Evolutionary conservation across 768 basidiomycete species (phyloP).

Genomic region (Albatrellus ellisii): DNA sequence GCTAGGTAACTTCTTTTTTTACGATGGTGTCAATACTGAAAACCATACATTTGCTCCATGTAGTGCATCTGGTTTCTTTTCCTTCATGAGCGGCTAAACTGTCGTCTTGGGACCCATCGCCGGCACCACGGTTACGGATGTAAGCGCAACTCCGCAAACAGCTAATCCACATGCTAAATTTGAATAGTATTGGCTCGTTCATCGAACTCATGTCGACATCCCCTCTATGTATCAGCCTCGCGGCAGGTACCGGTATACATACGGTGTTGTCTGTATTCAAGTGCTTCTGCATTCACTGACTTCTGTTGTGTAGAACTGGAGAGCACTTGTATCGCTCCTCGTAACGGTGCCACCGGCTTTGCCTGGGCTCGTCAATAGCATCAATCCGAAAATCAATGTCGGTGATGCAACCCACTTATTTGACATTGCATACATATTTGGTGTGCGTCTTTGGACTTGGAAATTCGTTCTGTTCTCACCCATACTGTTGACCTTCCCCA

Average conservation of each 20-base stretch:
- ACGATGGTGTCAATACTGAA: conserved; percentile 5
- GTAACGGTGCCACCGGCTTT: conserved; percentile 57
- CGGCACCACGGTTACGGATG: conserved; percentile 51
- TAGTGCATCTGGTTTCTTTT: conserved; percentile 51
- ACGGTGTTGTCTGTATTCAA: conserved; percentile 45
- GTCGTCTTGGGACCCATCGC: conserved; percentile 82
- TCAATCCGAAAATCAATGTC: conserved; percentile 51
- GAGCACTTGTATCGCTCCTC: conserved; percentile 56
- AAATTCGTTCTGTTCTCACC: too few relatives aligned
- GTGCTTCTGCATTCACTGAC: neutral
- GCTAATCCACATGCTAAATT: neutral
- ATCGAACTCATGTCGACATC: conserved; percentile 59
- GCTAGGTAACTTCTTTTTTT: conserved; percentile 21
- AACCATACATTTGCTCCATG: neutral
- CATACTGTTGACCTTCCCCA: too few relatives aligned
- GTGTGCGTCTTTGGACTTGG: too few relatives aligned
- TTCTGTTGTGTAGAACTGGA: conserved; percentile 55
- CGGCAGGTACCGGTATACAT: conserved; percentile 67
- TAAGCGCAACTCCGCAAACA: conserved; percentile 21
- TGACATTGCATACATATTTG: conserved; percentile 66
- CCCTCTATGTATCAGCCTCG: conserved; percentile 74
- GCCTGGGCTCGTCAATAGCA: conserved; percentile 67
- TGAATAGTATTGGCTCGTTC: conserved; percentile 64
- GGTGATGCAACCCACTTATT: conserved; percentile 46
- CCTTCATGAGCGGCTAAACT: conserved; percentile 75